Base-by-base conservation (phyloP, 164 flowering plant genomes). In the Nymphaea colorata region DNA sequence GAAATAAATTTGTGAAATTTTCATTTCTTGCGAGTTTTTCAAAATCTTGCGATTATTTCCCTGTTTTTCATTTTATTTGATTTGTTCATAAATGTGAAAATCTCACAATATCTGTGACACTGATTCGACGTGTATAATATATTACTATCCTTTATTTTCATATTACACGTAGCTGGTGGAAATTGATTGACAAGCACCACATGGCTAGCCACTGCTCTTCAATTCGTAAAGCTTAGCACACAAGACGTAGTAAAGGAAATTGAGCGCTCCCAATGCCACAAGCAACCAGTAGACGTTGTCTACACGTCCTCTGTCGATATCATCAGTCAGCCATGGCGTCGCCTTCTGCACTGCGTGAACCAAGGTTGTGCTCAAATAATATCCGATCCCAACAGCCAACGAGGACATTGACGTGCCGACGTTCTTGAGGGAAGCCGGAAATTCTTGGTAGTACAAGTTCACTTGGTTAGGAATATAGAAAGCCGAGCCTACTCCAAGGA, bases 381-480 rank as follows among this genome's bases (percentile, higher is more conserved):
- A 79, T 3, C 72, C 80, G 2, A 81, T 68, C 6, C 78, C 85
- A 2, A 77, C 44, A 0, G 76, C 2, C 67, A 79, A 3, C 3
- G 79, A 16, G 0, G 71, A 61, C 82, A 84, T 74, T 0, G 82
- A 80, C 0, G 85, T 81, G 1, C 85, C 53, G 0, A 79, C 81
- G 64, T 76, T 76, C 3, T 64, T 42, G 8, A 84, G 51, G 0
- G 81, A 65, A 0, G 4, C 16, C 0, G 85, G 86, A 66, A 82
- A 79, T 66, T 81, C 84, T 69, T 82, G 81, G 57, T 84, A 85
- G 42, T 79, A 84, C n/a, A 85, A 68, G 2, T 74, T 62, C 41
- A 80, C 77, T 6, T 78, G 77, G 64, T 83, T 87, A 0, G 86
- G 86, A 59, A 79, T 80, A 71, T 79, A 83, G 25, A 86, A 80